Base-by-base conservation (phyloP, 768 basidiomycete species). In the Nevesoporus exiguus region DNA sequence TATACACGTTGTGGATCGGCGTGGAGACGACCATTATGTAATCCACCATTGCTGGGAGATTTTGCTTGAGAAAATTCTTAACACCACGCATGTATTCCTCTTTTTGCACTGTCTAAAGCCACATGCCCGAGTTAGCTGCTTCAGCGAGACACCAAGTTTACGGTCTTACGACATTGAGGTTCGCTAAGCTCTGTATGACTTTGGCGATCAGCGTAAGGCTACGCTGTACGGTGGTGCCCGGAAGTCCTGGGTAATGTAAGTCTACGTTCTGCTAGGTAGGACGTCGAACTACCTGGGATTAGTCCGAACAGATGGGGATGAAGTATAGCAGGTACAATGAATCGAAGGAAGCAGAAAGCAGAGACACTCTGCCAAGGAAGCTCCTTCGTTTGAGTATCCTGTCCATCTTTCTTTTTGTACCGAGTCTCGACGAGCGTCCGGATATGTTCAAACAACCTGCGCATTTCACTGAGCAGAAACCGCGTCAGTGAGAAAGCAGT, bases 241-340 rank as follows among this genome's bases (percentile, higher is more conserved):
- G 86, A 53, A 90, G 76, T 42, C 87, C 88, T 93, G 54, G 4
- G 30, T 11, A 33, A 52, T n/a, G 39, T 61, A 36, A 71, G 61
- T 43, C 47, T n/a, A 24, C 10, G 36, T 14, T 40, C 39, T 8
- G 10, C 17, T 25, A 13, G 17, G 36, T n/a, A 19, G 21, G 30
- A 30, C 22, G 46, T 55, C 8, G 45, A 55, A 73, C 30, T 67
- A 89, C 90, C 90, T 66, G 83, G 82, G 60, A 77, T 84, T 48
- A 95, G 74, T 24, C 88, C 85, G 64, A 90, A 94, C 5, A 92
- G 71, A 69, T 93, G 88, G 2, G 93, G 93, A 66, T 90, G 82
- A n/a, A 94, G 77, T 53, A 95, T 88, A 22, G 89, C 93, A 31
- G 93, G 93, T 24, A 91, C 89, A 56, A 95, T 86, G 69, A 94